A percentile compares a stretch with the other conserved stretches of the same genome.
These are phyloP conservation scores for Neurospora sp. DNA, from an alignment of 495 filamentous ascomycete species.

Conservation along the genomic window DNA sequence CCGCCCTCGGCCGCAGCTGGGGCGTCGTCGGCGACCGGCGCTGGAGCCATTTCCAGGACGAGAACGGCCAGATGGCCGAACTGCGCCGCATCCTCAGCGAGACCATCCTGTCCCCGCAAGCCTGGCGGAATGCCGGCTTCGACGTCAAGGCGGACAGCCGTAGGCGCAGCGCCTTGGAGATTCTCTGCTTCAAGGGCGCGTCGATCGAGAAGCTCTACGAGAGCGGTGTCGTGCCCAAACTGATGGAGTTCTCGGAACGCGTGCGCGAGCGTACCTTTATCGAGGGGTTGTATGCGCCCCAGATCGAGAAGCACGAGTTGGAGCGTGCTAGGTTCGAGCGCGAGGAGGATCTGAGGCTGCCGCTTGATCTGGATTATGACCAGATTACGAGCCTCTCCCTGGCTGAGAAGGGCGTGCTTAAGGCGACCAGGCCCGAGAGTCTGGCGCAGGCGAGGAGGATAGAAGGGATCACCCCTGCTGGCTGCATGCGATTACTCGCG, in stretches of 20 bases:
- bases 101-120: slow-evolving; percentile 42
- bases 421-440: slow-evolving; percentile 61
- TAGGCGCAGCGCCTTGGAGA: slow-evolving; percentile 59
- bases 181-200: slow-evolving; percentile 55
- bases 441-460: slow-evolving; percentile 81
- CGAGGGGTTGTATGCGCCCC: slow-evolving; percentile 77
- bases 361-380: slow-evolving; percentile 69
- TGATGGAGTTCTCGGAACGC: slow-evolving; percentile 38
- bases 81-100: slow-evolving; percentile 49
- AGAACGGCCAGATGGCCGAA: slow-evolving; percentile 52
- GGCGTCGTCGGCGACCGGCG: slow-evolving; percentile 72
- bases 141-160: slow-evolving; percentile 48
- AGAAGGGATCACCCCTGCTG: slow-evolving; percentile 65
- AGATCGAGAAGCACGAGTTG: slow-evolving; percentile 58
- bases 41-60: slow-evolving; percentile 59
- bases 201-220: slow-evolving; percentile 44
- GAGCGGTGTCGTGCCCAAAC: slow-evolving; percentile 35
- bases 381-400: slow-evolving; percentile 60
- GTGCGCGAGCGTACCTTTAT: slow-evolving; percentile 62
- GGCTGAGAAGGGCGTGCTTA: slow-evolving; percentile 66
- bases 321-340: slow-evolving; percentile 55
- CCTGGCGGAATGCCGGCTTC: slow-evolving; percentile 65
- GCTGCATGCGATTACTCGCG: slow-evolving; percentile 45
- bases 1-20: slow-evolving; percentile 61
- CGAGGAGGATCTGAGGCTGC: slow-evolving; percentile 68